Evolutionary conservation across 306 rosid species (phyloP), one percentile per base, ranked within the genome.

Genomic region (Alnus glutinosa): DNA sequence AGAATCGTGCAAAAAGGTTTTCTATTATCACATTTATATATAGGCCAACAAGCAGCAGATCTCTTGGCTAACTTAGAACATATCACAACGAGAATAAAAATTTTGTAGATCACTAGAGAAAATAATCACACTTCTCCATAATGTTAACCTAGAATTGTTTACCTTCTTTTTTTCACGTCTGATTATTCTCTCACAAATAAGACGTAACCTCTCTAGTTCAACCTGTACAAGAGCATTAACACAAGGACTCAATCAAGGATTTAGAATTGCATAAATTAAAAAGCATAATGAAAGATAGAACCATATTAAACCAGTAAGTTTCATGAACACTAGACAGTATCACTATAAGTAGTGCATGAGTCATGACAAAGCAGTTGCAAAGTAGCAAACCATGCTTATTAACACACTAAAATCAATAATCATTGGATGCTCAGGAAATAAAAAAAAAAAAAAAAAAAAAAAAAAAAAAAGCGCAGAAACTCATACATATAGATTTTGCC

Each of bases 81-180:
- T 61, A 62, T 28, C 10, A 39, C 32, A 7, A 63, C 34, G 11
- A 63, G 18, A 63, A 4, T 63, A 63, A 9, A 16, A 14, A 63
- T 34, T 19, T 63, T 63, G 7, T 14, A 63, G 70, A 63, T 2
- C 16, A 63, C 70, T 34, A 9, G 2, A 32, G 46, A 34, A 12
- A 36, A 16, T 18, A 36, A 7, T 64, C 47, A 37, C 46, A 64
- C 4, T 42, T 42, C 7, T 42, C 46, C 46, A 13, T n/a, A 18
- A 8, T 16, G 51, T 67, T 18, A 67, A 67, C 18, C 28, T 42
- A 16, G 13, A 39, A 77, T 64, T 52, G 30, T 73, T 78, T 80
- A 96, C 99, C 99, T 96, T 96, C 73, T 91, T 79, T 82, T 96
- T 96, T 78, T 96, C 99, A 62, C 99, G 94, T 85, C 86, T 96